Evolutionary conservation across 352 stramenopile genomes (phyloP), one percentile per base, ranked within the genome.

Genomic region (Pythium volutum): DNA sequence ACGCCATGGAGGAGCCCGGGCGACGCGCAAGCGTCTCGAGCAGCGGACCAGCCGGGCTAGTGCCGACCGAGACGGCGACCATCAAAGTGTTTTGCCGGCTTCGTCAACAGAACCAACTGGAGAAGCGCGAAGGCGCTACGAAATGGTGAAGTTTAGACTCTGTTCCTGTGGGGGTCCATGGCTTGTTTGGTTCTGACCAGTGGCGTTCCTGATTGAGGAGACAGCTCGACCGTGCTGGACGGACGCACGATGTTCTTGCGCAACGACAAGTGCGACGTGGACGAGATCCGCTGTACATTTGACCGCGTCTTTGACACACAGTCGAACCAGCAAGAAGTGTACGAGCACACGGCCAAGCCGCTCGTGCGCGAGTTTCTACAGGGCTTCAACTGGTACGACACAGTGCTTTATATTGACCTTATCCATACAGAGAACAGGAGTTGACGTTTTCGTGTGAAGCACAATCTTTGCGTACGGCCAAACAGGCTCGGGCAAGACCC

Each of bases 31-130:
- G 53, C 41, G 14, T 63, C 11, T 22, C 34, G 15, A 25, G 16
- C 22, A n/a, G 23, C 11, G 25, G 31, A 20, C 15, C 23, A 5
- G 27, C 33, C 2, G 20, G 23, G 29, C 18, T 34, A 10, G 8
- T 47, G 11, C 23, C 38, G 31, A 26, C 41, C 29, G 63, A 70
- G 50, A 54, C 39, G 36, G 59, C 70, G 31, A 83, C 73, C 53
- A 91, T 96, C 64, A 80, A 85, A 41, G 81, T 95, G 11, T 89
- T 79, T 31, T 95, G 84, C 23, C 80, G 87, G 4, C 70, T 96
- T 15, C 77, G 84, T 10, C 84, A 88, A 38, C 79, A 92, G 61
- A 95, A 93, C 59, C 64, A 77, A 36, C 70, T 88, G 25, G 83
- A 92, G 55, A 87, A 80, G 43, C 73, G 77, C 23, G 76, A 88